Base-by-base conservation (phyloP, 2,329 filamentous ascomycete genomes). In the Cytospora piceicola region DNA sequence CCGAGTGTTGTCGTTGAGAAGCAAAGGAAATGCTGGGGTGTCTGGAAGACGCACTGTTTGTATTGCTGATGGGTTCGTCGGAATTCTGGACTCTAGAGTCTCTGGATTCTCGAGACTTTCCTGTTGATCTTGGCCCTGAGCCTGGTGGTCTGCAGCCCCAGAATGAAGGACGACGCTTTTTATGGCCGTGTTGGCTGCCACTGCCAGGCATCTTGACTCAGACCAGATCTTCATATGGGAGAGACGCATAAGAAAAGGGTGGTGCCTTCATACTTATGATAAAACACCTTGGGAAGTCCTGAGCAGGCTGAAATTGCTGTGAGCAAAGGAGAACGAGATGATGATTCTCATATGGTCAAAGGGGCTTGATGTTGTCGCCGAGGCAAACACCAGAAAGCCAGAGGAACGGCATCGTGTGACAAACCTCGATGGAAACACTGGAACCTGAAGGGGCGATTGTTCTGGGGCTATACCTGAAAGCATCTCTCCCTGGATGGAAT, bases 141-240 rank as follows among this genome's bases (percentile, higher is more conserved):
- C 20, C 58, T 34, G 39, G 17, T 14, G 53, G 27, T 53, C 32
- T 61, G 42, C 57, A 64, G 11, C 49, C 39, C 61, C 61, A 67
- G 56, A 64, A 60, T 0, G 65, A 67, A 11, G 65, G 49, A 2
- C 52, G 57, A 14, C 32, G 57, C 34, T 64, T 61, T 42, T 52
- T 64, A 9, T 32, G 61, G 24, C 32, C 34, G 15, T 53, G 36
- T 24, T 53, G 57, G 22, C 54, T 57, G 20, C 29, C 36, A 53
- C 52, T 32, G 39, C 36, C 29, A 60, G 57, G 32, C 61, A 67
- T 67, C 3, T 12, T 17, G 57, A 30, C 27, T 24, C 20, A 4
- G 3, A 30, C n/a, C 36, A 60, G 14, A 49, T 1, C 27, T 49
- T 49, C 36, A 22, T 4, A 49, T 49, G 22, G 12, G 32, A 36